Base-by-base conservation (phyloP, 805 yeast genomes). In the Saccharomyces kudriavzevii region DNA sequence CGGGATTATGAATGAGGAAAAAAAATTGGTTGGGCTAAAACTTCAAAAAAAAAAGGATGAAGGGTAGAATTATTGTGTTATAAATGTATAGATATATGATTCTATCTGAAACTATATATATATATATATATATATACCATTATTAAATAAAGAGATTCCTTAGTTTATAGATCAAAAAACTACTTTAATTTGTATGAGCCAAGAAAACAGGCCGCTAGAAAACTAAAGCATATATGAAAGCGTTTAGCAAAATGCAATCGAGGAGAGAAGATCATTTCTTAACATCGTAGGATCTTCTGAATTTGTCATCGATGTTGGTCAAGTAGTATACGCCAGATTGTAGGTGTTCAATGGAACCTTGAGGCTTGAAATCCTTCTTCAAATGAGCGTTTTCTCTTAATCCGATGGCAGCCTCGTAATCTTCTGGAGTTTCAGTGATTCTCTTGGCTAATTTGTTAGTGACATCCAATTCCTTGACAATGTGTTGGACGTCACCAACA, bases 371-470 rank as follows among this genome's bases (percentile, higher is more conserved):
- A 60, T 77, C 74, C 74, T 89, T 89, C 73, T 89, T 80, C 70
- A 89, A 75, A 69, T 92, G 97, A 49, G 92, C 87, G 65, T 81
- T 79, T 77, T 94, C 99, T 78, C 99, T 89, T 62, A 88, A 78
- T 27, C 75, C 84, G 61, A 94, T 80, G 49, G 92, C 91, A 28
- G 75, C 82, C 71, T 90, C 87, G 74, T 89, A 94, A 65, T 86
- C 83, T 66, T 78, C 78, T 58, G 99, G 98, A 51, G 91, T 68
- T 64, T 79, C 81, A 54, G 75, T 70, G 56, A 65, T 70, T 79
- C 99, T 88, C 60, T 74, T 73, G 2, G 10, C 22, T 58, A 94
- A 80, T 70, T 81, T 82, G 65, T 77, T 66, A 66, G 84, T 83
- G 59, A 94, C 75, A 71, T 86, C 80, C 66, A 92, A 80, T 54